Percentiles rank a stretch among this genome's conserved stretches.
Evolutionary conservation across 2,329 filamentous ascomycete species (phyloP).

Genomic region (Colletotrichum caudatum): DNA sequence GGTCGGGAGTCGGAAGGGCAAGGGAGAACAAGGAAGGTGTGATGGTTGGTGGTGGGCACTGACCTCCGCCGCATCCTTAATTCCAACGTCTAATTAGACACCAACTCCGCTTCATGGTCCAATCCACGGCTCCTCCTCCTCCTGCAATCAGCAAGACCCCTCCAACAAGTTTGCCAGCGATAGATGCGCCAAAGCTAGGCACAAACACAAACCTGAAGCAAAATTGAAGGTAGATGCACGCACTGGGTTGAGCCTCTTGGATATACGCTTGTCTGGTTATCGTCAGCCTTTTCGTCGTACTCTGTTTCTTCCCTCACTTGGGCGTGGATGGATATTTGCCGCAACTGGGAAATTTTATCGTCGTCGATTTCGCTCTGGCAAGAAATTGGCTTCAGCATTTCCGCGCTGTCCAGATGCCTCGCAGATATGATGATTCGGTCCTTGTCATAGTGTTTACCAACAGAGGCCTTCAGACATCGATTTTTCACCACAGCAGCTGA

Average conservation of each 20-base stretch:
- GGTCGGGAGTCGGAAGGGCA: neutral
- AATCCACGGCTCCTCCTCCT: neutral
- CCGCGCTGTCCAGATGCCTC: neutral
- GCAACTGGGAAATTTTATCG: no score
- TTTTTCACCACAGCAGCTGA: neutral
- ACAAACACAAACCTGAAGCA: neutral
- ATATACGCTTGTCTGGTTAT: neutral
- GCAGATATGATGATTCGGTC: neutral
- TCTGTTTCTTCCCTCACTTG: neutral
- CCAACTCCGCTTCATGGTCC: neutral
- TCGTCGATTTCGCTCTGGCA: no score
- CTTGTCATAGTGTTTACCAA: neutral
- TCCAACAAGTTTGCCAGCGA: no score
- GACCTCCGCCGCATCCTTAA: slow-evolving; percentile 22
- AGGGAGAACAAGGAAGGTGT: neutral
- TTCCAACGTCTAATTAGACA: slow-evolving; percentile 15
- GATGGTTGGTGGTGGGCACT: neutral
- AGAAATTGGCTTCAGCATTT: neutral
- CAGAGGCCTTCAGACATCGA: neutral
- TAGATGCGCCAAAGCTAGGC: neutral
- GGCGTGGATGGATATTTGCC: no score
- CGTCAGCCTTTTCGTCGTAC: neutral
- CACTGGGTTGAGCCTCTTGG: neutral
- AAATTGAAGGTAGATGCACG: neutral
- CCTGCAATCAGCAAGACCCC: neutral